Conservation (phyloP, 805 yeast genomes). For the Sugiyamaella chiloensis region DNA sequence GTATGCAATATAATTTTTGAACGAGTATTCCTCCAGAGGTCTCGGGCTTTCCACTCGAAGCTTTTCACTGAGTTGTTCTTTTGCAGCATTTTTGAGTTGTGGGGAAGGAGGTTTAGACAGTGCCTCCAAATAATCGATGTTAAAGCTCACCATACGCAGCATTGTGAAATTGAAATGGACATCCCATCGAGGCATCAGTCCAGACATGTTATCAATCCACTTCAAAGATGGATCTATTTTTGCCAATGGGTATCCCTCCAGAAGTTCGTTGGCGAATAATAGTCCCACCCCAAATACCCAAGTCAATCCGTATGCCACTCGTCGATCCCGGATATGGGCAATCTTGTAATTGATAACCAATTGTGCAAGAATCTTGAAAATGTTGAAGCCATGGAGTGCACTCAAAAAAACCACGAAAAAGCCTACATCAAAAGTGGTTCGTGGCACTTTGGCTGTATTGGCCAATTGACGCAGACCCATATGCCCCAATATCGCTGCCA, state of each 20-base stretch:
- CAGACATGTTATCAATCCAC: constrained; percentile 62
- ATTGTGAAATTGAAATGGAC: constrained; percentile 90
- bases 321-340: constrained; percentile 32
- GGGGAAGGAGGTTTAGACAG: constrained; percentile 8
- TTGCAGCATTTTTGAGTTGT: not conserved
- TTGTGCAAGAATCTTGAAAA: constrained; percentile 59
- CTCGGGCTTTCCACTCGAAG: constrained; percentile 58
- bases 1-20: constrained; percentile 71
- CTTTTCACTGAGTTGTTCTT: constrained; percentile 46
- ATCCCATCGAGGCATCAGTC: constrained; percentile 90
- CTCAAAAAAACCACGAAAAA: constrained; percentile 68
- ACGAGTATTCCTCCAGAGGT: constrained; percentile 55
- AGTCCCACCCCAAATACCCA: constrained; percentile 84
- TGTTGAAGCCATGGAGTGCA: constrained; percentile 78
- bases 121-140: constrained; percentile 57
- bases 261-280: constrained; percentile 72
- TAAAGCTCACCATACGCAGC: constrained; percentile 77
- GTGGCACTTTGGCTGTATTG: constrained; percentile 26
- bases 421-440: constrained; percentile 64
- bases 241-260: constrained; percentile 52
- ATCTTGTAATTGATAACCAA: constrained; percentile 51
- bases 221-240: constrained; percentile 40
- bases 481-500: constrained; percentile 57
- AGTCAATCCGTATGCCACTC: constrained; percentile 29
- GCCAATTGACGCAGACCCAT: constrained; percentile 43